phyloP scores from a whole-genome alignment of 306 rosid genomes.

The Crataegus laevigata region DNA sequence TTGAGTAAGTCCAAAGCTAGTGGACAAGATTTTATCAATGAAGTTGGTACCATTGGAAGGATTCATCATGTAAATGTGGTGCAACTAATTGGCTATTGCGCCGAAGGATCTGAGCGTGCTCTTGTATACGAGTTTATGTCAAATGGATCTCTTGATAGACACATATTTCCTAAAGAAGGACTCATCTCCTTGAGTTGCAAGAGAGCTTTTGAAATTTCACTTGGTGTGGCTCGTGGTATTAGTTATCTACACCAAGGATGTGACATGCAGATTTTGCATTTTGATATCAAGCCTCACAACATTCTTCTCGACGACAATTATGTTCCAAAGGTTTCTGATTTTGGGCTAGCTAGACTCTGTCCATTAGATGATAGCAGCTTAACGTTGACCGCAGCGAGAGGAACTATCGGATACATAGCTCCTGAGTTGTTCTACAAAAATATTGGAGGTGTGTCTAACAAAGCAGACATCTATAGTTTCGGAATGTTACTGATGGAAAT shows the following conservation, averaged over 20 bases:
- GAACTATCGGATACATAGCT: neutral
- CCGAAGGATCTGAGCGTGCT: constrained; percentile 3
- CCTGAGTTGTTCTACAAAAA: neutral
- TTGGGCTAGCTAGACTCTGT: neutral
- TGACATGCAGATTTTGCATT: constrained; percentile 4
- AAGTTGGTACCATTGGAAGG: constrained; percentile 6
- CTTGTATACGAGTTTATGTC: neutral
- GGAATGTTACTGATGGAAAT: constrained; percentile 7
- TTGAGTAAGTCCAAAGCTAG: neutral
- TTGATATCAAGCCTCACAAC: constrained; percentile 12
- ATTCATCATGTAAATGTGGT: constrained; percentile 3
- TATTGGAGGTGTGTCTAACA: neutral
- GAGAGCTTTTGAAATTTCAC: neutral
- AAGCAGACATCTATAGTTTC: neutral
- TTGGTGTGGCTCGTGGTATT: neutral
- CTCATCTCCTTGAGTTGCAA: neutral
- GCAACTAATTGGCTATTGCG: neutral
- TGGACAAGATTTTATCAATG: constrained; percentile 8
- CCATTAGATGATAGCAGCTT: neutral
- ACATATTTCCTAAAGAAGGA: neutral
- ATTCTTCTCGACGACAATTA: neutral
- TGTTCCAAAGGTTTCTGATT: neutral
- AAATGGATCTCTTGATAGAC: constrained; percentile 1
- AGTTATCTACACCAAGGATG: neutral
- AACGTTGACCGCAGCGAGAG: neutral